Percentiles rank a stretch among this genome's conserved stretches.
phyloP scores from a whole-genome alignment of 192 early-diverging fungal genomes.

The Linnemannia elongata region DNA sequence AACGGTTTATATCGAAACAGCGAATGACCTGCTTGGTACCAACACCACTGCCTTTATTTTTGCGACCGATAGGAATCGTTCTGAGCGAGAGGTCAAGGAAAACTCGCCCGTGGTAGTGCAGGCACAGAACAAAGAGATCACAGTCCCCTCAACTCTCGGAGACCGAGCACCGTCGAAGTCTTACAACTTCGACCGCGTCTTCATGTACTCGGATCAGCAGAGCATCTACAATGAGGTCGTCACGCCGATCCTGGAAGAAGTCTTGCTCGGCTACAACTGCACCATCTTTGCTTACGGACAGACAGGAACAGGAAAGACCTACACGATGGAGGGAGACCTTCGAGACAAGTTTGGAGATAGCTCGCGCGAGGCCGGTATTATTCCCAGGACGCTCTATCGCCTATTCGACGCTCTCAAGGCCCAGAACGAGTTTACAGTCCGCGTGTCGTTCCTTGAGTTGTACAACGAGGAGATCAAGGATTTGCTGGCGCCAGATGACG shows the following conservation, averaged over 20 bases:
- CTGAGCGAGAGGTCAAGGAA: slow-evolving; percentile 74
- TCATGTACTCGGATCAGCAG: slow-evolving; percentile 83
- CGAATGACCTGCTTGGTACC: not conserved
- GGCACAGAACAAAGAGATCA: slow-evolving; percentile 73
- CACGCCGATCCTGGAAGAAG: slow-evolving; percentile 86
- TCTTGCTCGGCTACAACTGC: slow-evolving; percentile 78
- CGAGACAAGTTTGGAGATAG: slow-evolving; percentile 60
- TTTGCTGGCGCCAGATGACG: slow-evolving; percentile 75
- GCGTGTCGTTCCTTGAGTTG: slow-evolving; percentile 91
- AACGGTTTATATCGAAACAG: not conserved
- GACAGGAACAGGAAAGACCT: slow-evolving; percentile 96
- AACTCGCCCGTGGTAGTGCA: slow-evolving; percentile 74
- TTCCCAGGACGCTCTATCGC: slow-evolving; percentile 86
- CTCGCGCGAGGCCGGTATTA: slow-evolving; percentile 82
- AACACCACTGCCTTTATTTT: slow-evolving; percentile 2
- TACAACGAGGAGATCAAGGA: slow-evolving; percentile 98
- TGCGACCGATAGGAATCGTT: slow-evolving; percentile 56
- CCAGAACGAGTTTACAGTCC: slow-evolving; percentile 83
- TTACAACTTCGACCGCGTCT: slow-evolving; percentile 94
- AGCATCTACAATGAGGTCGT: slow-evolving; percentile 85
- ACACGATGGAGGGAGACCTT: slow-evolving; percentile 96
- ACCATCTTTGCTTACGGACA: slow-evolving; percentile 90
- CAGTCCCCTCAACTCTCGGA: slow-evolving; percentile 63
- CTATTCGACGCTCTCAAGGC: slow-evolving; percentile 84
- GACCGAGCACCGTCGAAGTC: slow-evolving; percentile 72